Conservation (phyloP, 345 rosid genomes). For the Ceriops zippeliana region DNA sequence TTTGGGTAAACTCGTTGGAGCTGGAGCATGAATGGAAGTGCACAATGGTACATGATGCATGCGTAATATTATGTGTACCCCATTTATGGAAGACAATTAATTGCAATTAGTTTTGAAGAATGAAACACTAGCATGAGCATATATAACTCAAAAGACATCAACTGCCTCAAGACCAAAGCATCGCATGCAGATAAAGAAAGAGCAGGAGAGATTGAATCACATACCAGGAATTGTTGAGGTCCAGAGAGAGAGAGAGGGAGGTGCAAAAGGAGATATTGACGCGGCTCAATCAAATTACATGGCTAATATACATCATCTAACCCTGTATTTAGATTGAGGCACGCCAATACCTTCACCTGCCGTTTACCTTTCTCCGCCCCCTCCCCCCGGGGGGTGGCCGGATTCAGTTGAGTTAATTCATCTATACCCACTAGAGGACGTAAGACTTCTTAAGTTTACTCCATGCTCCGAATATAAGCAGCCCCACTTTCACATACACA, state of each 20-base stretch:
- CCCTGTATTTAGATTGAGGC: constrained; percentile 43
- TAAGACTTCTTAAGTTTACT: no score
- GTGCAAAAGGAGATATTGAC: constrained; percentile 40
- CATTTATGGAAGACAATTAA: no score
- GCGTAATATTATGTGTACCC: no score
- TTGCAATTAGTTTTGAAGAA: no score
- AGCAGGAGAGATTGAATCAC: background rate
- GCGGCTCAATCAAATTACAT: constrained; percentile 48
- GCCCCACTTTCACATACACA: background rate
- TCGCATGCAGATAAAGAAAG: background rate
- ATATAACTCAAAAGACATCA: no score
- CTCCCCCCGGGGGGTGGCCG: background rate
- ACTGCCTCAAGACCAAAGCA: no score
- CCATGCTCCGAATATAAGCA: background rate
- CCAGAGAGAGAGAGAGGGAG: background rate
- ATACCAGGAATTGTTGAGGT: background rate
- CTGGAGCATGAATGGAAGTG: no score
- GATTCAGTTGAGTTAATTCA: background rate
- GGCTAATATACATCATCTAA: constrained; percentile 17
- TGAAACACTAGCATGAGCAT: no score
- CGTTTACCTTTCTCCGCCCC: constrained; percentile 13
- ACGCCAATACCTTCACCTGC: constrained; percentile 38
- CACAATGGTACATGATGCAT: no score
- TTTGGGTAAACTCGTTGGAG: no score
- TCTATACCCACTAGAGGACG: background rate